These are phyloP conservation scores for Claviceps quebecensis DNA, from an alignment of 2,329 filamentous ascomycete genomes.

Conservation along the genomic window DNA sequence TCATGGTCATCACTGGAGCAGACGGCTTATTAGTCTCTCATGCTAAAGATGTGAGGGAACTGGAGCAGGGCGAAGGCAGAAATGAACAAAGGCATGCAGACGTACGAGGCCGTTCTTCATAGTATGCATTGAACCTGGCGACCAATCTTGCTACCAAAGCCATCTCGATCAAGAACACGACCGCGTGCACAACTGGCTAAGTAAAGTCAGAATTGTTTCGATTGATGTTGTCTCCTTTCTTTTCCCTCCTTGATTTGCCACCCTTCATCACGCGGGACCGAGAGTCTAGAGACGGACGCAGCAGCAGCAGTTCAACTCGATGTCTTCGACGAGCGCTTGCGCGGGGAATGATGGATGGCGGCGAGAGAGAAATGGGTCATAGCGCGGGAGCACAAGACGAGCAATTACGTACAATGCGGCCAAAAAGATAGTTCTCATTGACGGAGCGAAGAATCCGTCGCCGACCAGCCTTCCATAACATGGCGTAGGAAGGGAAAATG, in stretches of 20 bases:
- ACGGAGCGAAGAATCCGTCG: slow-evolving; percentile 50
- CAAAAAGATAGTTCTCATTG: slow-evolving; percentile 55
- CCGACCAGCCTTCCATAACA: slow-evolving; percentile 44
- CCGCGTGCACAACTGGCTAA: slow-evolving; percentile 74
- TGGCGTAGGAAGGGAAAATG: slow-evolving; percentile 15
- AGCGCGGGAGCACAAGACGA: neutral
- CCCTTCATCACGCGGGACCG: too few species aligned
- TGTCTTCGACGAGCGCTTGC: neutral
- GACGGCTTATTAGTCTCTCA: neutral
- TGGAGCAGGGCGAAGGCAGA: neutral
- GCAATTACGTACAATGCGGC: slow-evolving; percentile 48
- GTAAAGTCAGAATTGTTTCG: neutral
- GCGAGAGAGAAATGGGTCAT: neutral
- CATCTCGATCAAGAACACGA: slow-evolving; percentile 83
- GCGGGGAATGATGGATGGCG: neutral
- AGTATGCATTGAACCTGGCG: slow-evolving; percentile 85
- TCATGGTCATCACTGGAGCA: slow-evolving; percentile 74
- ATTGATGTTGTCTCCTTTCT: neutral
- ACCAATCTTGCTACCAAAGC: slow-evolving; percentile 68
- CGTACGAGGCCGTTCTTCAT: slow-evolving; percentile 74
- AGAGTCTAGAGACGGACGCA: neutral
- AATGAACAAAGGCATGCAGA: slow-evolving; percentile 2
- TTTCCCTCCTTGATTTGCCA: neutral
- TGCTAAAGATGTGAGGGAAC: neutral
- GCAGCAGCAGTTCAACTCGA: neutral